Evolutionary conservation across 768 basidiomycete genomes (phyloP), one percentile per base, ranked within the genome.

Genomic region (Gymnopilus junonius): DNA sequence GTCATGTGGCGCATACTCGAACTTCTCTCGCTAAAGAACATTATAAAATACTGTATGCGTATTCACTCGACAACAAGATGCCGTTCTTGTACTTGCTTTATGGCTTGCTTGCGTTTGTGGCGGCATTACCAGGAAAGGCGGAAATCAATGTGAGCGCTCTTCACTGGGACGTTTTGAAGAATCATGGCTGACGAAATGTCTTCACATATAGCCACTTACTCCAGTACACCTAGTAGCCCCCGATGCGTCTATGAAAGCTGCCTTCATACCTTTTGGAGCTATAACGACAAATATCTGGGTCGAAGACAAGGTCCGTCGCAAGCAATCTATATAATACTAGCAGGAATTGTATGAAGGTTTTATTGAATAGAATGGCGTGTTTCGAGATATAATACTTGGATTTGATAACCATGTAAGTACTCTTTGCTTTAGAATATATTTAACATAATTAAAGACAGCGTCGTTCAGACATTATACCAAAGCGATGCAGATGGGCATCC

Each of bases 321-420:
- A 12, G n/a, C n/a, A n/a, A n/a, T n/a, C 11, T 11, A 17, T 12
- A 12, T 11, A 51, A 8, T 27, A 31, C 31, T 60, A 20, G 23
- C 12, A 4, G 14, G 6, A 46, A 8, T 48, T 7, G 37, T 15
- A 12, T 29, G 20, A n/a, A 27, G 29, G 10, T 21, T 23, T 4
- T 34, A 8, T 43, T 45, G 10, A 14, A 43, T 50, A 77, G 76
- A 57, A 71, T 59, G 80, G 80, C 10, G 71, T 67, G 8, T 80
- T 81, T 61, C 72, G 81, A 34, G 84, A 85, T 69, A 76, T 85
- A 21, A 69, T 83, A 8, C 74, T 84, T 3, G 84, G 83, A 0
- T 84, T 75, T 63, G 83, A 84, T 68, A 73, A 83, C 65, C 74
- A 77, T 64, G 77, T 78, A 43, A 21, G 73, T 67, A 56, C 15